phyloP scores from a whole-genome alignment of 495 filamentous ascomycete species.

The Lentithecium fluviatile region DNA sequence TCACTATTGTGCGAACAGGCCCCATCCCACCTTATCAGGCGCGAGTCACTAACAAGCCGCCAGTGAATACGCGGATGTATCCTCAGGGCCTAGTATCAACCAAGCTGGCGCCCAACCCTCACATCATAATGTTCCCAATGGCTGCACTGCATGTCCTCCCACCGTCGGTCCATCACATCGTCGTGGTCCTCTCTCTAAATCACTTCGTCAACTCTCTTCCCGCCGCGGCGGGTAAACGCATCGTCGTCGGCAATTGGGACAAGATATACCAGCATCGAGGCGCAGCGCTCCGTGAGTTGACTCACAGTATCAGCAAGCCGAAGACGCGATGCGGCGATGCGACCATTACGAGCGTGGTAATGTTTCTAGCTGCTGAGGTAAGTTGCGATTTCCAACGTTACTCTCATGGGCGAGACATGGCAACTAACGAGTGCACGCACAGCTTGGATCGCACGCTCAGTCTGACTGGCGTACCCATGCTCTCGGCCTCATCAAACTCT shows the following conservation, averaged over 20 bases:
- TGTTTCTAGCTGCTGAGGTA: constrained; percentile 16
- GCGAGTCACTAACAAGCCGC: background rate
- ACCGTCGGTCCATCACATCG: background rate
- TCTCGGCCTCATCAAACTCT: constrained; percentile 1
- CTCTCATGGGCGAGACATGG: background rate
- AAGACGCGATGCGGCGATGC: constrained; percentile 3
- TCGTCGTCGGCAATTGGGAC: background rate
- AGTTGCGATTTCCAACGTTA: no score
- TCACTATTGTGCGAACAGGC: constrained; percentile 12
- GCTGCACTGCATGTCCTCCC: constrained; percentile 7
- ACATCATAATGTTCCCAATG: constrained; percentile 13
- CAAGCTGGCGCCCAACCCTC: constrained; percentile 18
- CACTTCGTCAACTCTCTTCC: constrained; percentile 1
- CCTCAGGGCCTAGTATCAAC: background rate
- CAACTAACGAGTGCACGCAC: background rate
- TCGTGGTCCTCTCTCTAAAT: constrained; percentile 9
- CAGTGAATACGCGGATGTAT: constrained; percentile 14
- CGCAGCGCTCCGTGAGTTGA: constrained; percentile 8
- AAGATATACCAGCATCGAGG: constrained; percentile 17
- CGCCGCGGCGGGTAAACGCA: background rate
- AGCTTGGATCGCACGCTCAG: constrained; percentile 3
- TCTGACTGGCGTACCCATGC: constrained; percentile 12
- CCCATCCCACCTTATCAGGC: background rate
- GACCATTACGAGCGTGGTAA: background rate
- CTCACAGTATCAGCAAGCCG: constrained; percentile 1